Evolutionary conservation across 495 filamentous ascomycete species (phyloP), one percentile per base, ranked within the genome.

Genomic region (Aspergillus diversus): DNA sequence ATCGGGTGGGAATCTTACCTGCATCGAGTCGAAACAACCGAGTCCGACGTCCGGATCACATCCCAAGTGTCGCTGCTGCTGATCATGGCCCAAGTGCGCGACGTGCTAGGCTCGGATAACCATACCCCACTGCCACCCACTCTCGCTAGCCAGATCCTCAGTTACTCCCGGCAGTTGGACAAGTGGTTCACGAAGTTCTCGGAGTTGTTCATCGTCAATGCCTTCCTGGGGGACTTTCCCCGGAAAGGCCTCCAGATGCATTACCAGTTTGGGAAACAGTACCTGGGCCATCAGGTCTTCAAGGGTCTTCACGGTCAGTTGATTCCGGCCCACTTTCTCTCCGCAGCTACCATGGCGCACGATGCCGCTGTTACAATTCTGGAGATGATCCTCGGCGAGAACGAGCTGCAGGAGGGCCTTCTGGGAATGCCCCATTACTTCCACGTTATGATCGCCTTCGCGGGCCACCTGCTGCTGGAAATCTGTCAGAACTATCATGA

Each of bases 391-490:
- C 69, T 81, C 0, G 61, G 70, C 13, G 76, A 81, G 34, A 37
- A 59, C 1, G 71, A 80, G 53, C 71, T 82, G 11, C 72, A 71
- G 49, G 60, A 66, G 16, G 71, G 69, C 16, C 70, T 81, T 1
- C 69, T 79, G 16, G 80, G 77, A 13, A 76, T 80, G 60, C 78
- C 80, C 2, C 77, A 77, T 56, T 82, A 82, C 55, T 75, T 80
- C 57, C 75, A 80, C 59, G 75, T 75, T 49, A 82, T 81, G 78
- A 77, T 81, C 54, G 76, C 78, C 1, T 80, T 79, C 55, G 80
- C 80, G 3, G 73, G 73, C 21, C 75, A 81, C 35, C 79, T 82
- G 35, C 59, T 82, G 7, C 64, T 82, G 11, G 80, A 82, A 64
- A 73, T 79, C 42, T 65, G 63, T 12, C 63, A 66, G 43, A 69